Evolutionary conservation across 2,329 filamentous ascomycete genomes (phyloP), one percentile per base, ranked within the genome.

Genomic region (Apiospora saccharicola): DNA sequence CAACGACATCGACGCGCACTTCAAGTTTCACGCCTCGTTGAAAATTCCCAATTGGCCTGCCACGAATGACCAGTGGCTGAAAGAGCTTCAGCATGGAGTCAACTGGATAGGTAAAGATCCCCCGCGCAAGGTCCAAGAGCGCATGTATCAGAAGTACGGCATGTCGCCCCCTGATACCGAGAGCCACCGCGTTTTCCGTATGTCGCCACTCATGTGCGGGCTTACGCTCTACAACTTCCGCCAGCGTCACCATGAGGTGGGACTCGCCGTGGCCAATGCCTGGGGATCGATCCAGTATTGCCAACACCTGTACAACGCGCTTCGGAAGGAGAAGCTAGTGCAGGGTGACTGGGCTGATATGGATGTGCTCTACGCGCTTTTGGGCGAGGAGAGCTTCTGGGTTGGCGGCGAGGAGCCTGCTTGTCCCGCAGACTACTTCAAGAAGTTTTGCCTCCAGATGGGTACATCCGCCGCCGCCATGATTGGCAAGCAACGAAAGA

Each of bases 301-400:
- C 0, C 74, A 73, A 0, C 85, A 88, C 67, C 74, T 87, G 0
- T 86, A 86, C 77, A 83, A 85, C 68, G 83, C 84, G 1, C 70
- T 83, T 1, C 61, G 68, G 1, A 70, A 77, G 16, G 80, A 83
- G 70, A 76, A 77, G 2, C 70, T 82, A 1, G 34, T 83, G 0
- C 8, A 57, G 0, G 4, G 70, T 1, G 7, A 19, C 3, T 86
- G 85, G 85, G 68, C 70, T 0, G 85, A 87, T 73, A 83, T 87
- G 81, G 81, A 85, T 0, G 12, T 83, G 6, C 51, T 80, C 0
- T 70, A 78, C 0, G 30, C 37, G 1, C n/a, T 81, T 0, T 77
- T 85, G 13, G 78, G 78, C 3, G 34, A 73, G 0, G 73, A 79
- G 0, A 78, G 73, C 34, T 80, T 87, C 72, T 86, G 82, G 69